Base-by-base conservation (phyloP, 2,329 filamentous ascomycete genomes). In the Fusarium incarnatum region DNA sequence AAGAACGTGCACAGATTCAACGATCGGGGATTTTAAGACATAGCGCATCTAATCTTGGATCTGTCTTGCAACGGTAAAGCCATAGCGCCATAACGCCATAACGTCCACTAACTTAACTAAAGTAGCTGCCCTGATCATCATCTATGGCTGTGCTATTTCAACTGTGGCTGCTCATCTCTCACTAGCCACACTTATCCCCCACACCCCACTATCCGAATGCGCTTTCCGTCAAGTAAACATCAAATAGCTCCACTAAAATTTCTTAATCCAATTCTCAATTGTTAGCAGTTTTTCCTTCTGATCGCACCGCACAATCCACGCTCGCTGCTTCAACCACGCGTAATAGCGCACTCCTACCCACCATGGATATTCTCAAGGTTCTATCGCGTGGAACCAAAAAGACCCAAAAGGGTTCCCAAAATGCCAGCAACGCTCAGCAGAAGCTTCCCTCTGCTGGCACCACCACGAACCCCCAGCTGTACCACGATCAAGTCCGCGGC, bases 311-410 rank as follows among this genome's bases (percentile, higher is more conserved):
- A 49, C 50, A 55, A 57, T 28, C 30, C 42, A 54, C 63, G 46
- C 41, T 54, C 56, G 20, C 48, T 54, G 18, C 50, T 48, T n/a
- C 54, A 53, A 41, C 41, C 47, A 64, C 56, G 48, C 45, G 44
- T 44, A 50, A 48, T 40, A 61, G 58, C 28, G 55, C 25, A 44
- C 23, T 16, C 8, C 13, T 20, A 9, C 22, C 60, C 54, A 30
- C 48, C 32, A 92, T 92, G 91, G 91, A 94, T 80, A 89, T 93
- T 57, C 83, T 93, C 76, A 93, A 90, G 75, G 82, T 94, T 32
- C 83, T 94, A 63, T 92, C 91, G 37, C 86, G 91, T 53, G 91
- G 91, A 60, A 89, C 88, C 5, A 93, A 92, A 67, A 84, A 84
- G 74, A 81, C 84, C 16, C 76, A 82, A 8, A 84, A 81, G 60